A percentile compares a stretch with the other conserved stretches of the same genome.
Conservation (phyloP, 2,329 filamentous ascomycete species). For the Diatrype stigma region DNA sequence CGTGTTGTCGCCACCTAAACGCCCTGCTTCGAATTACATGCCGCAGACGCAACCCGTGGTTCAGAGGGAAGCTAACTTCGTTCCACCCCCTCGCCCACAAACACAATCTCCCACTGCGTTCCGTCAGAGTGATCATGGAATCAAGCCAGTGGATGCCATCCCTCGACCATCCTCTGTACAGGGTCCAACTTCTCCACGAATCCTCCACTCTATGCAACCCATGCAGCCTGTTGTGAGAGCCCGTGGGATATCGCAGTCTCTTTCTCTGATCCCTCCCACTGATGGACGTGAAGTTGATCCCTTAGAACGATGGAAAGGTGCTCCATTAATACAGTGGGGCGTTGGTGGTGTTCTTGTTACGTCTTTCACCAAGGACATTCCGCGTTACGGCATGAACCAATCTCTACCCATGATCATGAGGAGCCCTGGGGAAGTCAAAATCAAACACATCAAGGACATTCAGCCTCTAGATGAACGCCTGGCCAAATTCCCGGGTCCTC, state of each 20-base stretch:
- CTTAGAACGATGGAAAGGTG: conserved; percentile 85
- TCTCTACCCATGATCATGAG: conserved; percentile 74
- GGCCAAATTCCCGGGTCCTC: conserved; percentile 81
- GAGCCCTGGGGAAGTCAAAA: conserved; percentile 74
- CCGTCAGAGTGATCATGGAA: conserved; percentile 32
- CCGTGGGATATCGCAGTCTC: conserved; percentile 49
- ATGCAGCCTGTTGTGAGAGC: conserved; percentile 33
- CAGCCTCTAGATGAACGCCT: conserved; percentile 68
- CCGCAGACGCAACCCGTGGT: conserved; percentile 35
- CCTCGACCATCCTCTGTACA: conserved; percentile 54
- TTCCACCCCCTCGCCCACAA: conserved; percentile 54
- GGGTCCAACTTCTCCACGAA: conserved; percentile 36
- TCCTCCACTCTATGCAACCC: conserved; percentile 10
- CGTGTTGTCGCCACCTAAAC: conserved; percentile 54
- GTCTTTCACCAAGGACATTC: conserved; percentile 83
- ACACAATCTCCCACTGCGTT: conserved; percentile 57
- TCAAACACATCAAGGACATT: conserved; percentile 71
- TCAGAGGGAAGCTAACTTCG: conserved; percentile 37
- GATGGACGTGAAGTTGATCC: conserved; percentile 70
- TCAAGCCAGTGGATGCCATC: conserved; percentile 36
- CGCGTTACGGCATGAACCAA: conserved; percentile 75
- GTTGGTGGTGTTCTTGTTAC: conserved; percentile 79
- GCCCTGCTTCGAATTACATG: conserved; percentile 46
- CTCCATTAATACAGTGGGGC: conserved; percentile 82
- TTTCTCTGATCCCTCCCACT: conserved; percentile 58